Percentiles rank a stretch among this genome's conserved stretches.
These are phyloP conservation scores for Elsinoe fawcettii DNA, from an alignment of 2,329 filamentous ascomycete species.

Conservation along the genomic window DNA sequence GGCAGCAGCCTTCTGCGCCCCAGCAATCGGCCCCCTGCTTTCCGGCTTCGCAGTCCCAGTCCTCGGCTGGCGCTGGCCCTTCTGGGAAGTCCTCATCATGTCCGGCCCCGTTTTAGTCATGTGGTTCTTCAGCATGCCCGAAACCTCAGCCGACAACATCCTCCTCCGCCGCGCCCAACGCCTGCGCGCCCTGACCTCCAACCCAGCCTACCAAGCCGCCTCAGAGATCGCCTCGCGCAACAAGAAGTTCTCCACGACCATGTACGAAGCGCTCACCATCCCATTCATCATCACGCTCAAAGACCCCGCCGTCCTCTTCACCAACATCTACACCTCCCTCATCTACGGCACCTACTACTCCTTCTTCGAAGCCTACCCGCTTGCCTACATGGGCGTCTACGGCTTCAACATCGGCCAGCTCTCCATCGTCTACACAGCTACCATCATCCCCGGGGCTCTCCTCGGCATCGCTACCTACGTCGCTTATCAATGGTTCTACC, in stretches of 20 bases:
- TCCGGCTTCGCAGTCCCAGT: constrained; percentile 52
- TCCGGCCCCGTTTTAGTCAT: constrained; percentile 50
- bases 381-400: constrained; percentile 37
- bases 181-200: constrained; percentile 55
- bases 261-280: constrained; percentile 44
- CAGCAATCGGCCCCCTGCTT: constrained; percentile 54
- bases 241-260: constrained; percentile 41
- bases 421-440: constrained; percentile 28
- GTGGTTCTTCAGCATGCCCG: constrained; percentile 55
- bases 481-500: constrained; percentile 23
- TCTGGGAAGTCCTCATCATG: constrained; percentile 57
- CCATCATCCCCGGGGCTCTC: constrained; percentile 26
- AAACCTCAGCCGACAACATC: constrained; percentile 54
- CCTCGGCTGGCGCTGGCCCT: constrained; percentile 55
- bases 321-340: constrained; percentile 26
- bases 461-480: constrained; percentile 24
- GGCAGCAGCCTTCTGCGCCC: constrained; percentile 38
- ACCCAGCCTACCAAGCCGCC: constrained; percentile 49
- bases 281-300: constrained; percentile 23
- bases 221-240: constrained; percentile 57
- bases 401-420: constrained; percentile 32
- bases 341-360: constrained; percentile 31
- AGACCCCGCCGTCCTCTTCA: constrained; percentile 30
- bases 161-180: constrained; percentile 53
- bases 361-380: constrained; percentile 32